Evolutionary conservation across 148 eudicot species (phyloP), one percentile per base, ranked within the genome.

Genomic region (Cornus controversa): DNA sequence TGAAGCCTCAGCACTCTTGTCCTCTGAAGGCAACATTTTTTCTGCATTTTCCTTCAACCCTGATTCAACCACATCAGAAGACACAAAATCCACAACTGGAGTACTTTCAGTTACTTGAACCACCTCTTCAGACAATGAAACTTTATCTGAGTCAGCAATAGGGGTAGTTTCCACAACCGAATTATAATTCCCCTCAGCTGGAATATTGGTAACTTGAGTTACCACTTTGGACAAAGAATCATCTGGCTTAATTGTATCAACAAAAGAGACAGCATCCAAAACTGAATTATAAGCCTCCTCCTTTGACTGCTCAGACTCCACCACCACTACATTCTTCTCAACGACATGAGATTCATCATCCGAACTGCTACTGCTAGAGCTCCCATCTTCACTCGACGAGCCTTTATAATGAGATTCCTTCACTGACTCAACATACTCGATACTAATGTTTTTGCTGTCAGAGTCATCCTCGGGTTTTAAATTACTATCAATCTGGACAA

Each of bases 221-320:
- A 22, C 27, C 58, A 50, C 80, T 71, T 80, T 74, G 14, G 85
- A 76, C 34, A 75, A 66, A 24, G 85, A 81, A 71, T 82, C 77
- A 64, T 31, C 62, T 8, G 73, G 86, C 79, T 91, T 74, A 72
- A 84, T 84, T n/a, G 84, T 82, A 81, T 87, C 90, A 80, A 60
- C 77, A 58, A 67, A 25, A 47, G 73, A 64, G 20, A 66, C 70
- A 72, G 37, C 40, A 50, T 14, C 66, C 22, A 72, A 37, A 26
- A 31, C 53, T 28, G 14, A 6, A 58, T 64, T 73, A 75, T 62
- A 45, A 69, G 36, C 37, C 75, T 70, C 71, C 57, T 70, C 75
- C 6, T 31, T 75, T 16, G 70, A 24, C 28, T 75, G 22, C 31
- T 15, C 82, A n/a, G 64, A 20, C 64, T 80, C 83, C 36, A 57